Base-by-base conservation (phyloP, 2,329 filamentous ascomycete genomes). In the Aspergillus phoenicis region DNA sequence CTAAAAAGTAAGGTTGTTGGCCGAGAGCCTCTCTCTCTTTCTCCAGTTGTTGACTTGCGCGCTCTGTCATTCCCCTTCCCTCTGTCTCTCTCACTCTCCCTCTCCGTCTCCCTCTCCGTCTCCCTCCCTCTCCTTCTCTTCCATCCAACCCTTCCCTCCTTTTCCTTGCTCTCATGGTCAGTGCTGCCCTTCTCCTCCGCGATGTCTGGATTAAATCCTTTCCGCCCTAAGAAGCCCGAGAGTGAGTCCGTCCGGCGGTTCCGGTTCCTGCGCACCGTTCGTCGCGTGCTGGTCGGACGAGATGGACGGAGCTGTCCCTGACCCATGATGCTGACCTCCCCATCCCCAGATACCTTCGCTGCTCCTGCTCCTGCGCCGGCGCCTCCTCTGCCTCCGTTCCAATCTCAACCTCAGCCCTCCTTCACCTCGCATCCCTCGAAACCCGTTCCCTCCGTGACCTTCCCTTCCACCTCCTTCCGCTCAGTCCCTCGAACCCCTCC, bases 121-220 rank as follows among this genome's bases (percentile, higher is more conserved):
- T 62, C 60, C 62, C 60, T 57, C 59, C 56, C 52, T 62, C 62
- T 53, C 33, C 52, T 30, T 56, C 60, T 60, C 52, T 38, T 58
- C 55, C 52, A 48, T 39, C 56, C 20, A 57, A 4, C 54, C n/a
- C 33, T 54, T 47, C 58, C 36, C 41, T 26, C 63, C 58, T 28
- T 61, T 47, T 60, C 61, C 55, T 36, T 64, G 64, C 64, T 71
- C 71, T 71, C 69, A 76, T 76, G 73, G 64, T 68, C 64, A 67
- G 65, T 60, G 62, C 66, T 63, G 53, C 62, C 52, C 63, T 66
- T 60, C 57, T 67, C 62, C 64, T 67, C 67, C 71, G 71, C 72
- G 68, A 81, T 81, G 78, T 78, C 78, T 77, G 77, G 75, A 70
- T 79, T 73, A 73, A 82, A 82, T 80, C 80, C 80, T 71, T 82